Evolutionary conservation across 768 basidiomycete genomes (phyloP).

Genomic region (Amanita muscaria): DNA sequence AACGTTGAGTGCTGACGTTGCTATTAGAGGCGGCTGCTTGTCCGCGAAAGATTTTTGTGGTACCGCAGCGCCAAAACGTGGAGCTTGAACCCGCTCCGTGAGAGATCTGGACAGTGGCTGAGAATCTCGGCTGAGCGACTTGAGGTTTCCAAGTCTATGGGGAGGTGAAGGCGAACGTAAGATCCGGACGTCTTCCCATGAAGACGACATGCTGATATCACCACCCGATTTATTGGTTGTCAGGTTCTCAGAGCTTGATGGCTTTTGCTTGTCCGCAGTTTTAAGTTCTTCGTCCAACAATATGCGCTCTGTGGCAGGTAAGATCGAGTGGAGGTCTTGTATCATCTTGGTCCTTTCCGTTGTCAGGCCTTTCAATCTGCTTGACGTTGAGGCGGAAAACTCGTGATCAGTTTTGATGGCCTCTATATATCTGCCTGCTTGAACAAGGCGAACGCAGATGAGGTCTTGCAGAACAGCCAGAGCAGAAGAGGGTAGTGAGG

Average conservation of each 20-base stretch:
- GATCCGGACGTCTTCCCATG: constrained; percentile 53
- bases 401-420: constrained; percentile 70
- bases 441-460: constrained; percentile 69
- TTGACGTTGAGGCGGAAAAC: constrained; percentile 38
- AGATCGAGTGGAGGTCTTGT: constrained; percentile 53
- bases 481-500: constrained; percentile 37
- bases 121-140: constrained; percentile 17
- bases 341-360: constrained; percentile 62
- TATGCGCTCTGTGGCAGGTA: constrained; percentile 55
- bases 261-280: constrained; percentile 13
- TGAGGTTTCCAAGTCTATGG: constrained; percentile 17
- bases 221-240: constrained; percentile 13
- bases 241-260: constrained; percentile 3
- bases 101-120: constrained; percentile 16
- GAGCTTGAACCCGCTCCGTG: constrained; percentile 24
- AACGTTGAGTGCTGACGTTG: constrained; percentile 7
- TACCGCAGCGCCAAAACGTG: constrained; percentile 27
- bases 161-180: constrained; percentile 13
- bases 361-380: constrained; percentile 29
- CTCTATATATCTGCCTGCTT: constrained; percentile 58
- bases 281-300: constrained; percentile 55
- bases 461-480: constrained; percentile 64
- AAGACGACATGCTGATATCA: constrained; percentile 36
- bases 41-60: constrained; percentile 16
- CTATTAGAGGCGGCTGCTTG: constrained; percentile 15